phyloP scores from a whole-genome alignment of 2,329 filamentous ascomycete species.

The Fusarium fujikuroi region DNA sequence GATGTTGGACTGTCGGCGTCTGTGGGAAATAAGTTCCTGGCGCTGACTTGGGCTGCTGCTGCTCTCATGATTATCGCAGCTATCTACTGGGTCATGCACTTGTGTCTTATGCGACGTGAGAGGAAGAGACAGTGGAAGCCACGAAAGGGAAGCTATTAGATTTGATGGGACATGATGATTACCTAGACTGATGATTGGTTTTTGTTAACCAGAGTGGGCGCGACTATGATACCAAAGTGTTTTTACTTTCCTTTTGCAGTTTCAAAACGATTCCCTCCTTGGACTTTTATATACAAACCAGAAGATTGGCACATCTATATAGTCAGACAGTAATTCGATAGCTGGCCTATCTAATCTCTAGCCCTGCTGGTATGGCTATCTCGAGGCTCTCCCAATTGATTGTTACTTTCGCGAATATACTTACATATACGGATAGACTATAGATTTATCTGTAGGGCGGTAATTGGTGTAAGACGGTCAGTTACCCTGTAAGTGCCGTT shows the following conservation, averaged over 20 bases:
- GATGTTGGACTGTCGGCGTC: conserved; percentile 57
- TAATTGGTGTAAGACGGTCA: not conserved
- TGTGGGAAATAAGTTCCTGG: conserved; percentile 57
- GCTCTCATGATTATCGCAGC: conserved; percentile 55
- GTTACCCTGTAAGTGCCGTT: not conserved
- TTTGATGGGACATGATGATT: conserved; percentile 1
- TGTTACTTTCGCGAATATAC: not conserved
- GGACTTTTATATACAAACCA: not conserved
- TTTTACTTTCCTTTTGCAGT: conserved; percentile 17
- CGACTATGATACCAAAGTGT: conserved; percentile 38
- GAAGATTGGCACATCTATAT: conserved; percentile 10
- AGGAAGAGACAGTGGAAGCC: conserved; percentile 42
- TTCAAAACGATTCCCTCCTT: conserved; percentile 8
- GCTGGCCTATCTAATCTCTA: conserved; percentile 27
- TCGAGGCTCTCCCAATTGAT: too few species aligned
- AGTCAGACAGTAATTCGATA: conserved; percentile 35
- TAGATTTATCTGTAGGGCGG: not conserved
- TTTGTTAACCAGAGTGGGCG: conserved; percentile 7
- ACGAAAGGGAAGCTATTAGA: conserved; percentile 46
- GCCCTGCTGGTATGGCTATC: not conserved
- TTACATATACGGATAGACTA: not conserved
- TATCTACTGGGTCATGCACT: conserved; percentile 55
- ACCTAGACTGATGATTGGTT: conserved; percentile 25
- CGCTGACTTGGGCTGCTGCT: conserved; percentile 60
- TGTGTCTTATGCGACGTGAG: conserved; percentile 46